A percentile compares a stretch with the other conserved stretches of the same genome.
Evolutionary conservation across 1,139 yeast genomes (phyloP).

Genomic region (Entelexis sorbosivorans): DNA sequence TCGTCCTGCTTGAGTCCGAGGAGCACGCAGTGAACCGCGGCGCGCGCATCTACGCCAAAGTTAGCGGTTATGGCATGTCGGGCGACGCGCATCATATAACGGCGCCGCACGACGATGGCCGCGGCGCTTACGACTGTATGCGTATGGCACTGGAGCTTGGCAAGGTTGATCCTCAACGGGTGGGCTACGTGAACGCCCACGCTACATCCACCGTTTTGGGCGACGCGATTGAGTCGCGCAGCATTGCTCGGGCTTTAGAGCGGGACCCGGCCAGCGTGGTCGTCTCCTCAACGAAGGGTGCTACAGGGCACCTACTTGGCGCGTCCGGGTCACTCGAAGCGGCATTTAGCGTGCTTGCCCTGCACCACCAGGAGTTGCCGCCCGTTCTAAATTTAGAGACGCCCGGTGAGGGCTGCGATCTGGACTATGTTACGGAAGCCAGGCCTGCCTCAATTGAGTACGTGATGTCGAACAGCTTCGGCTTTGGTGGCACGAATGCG

Average conservation of each 20-base stretch:
- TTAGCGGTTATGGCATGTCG: conserved; percentile 77
- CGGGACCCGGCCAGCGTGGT: conserved; percentile 24
- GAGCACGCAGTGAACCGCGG: conserved; percentile 65
- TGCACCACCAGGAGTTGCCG: conserved; percentile 51
- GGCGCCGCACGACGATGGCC: conserved; percentile 73
- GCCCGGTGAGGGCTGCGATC: conserved; percentile 40
- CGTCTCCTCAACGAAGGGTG: conserved; percentile 69
- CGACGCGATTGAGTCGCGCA: conserved; percentile 75
- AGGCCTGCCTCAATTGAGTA: conserved; percentile 39
- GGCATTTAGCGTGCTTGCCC: conserved; percentile 61
- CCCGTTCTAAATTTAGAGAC: conserved; percentile 64
- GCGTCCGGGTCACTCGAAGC: conserved; percentile 96
- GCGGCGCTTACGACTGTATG: conserved; percentile 83
- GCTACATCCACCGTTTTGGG: conserved; percentile 91
- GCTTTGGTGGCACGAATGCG: conserved; percentile 95
- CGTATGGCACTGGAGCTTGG: conserved; percentile 45
- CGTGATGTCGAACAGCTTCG: conserved; percentile 84
- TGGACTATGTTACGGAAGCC: conserved; percentile 47
- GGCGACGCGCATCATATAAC: conserved; percentile 94
- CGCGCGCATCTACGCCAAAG: conserved; percentile 58
- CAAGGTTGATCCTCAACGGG: conserved; percentile 36
- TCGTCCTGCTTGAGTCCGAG: conserved; percentile 60
- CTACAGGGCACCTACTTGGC: conserved; percentile 88
- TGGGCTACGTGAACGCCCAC: conserved; percentile 86
- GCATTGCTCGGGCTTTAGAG: conserved; percentile 43